Evolutionary conservation across 805 yeast species (phyloP), one percentile per base, ranked within the genome.

Genomic region (Candida ipomoeae): DNA sequence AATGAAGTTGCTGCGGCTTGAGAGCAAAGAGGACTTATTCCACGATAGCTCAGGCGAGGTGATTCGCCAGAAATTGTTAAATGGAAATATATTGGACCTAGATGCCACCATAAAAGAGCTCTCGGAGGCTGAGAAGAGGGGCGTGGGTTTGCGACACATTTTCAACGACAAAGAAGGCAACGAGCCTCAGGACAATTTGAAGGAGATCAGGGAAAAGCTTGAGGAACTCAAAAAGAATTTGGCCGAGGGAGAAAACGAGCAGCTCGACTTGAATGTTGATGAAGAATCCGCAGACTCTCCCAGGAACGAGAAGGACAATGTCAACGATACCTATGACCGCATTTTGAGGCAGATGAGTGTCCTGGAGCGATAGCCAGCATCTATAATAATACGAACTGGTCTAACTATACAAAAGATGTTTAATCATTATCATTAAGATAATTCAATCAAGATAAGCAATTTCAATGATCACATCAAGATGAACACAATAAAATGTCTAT

Each of bases 11-110:
- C 60, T 62, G 57, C 64, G 61, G 50, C 58, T 69, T 23, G 40
- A 48, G 4, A 46, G 53, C 31, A 37, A 48, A 15, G 50, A 45
- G 10, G 44, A 48, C 8, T 32, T 56, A 21, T 48, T 57, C 5
- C 51, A 46, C 3, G 34, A 49, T 6, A 49, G 65, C 15, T 60
- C 70, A 1, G 77, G 77, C 5, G 77, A 73, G 50, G 74, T 71
- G 26, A 68, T 73, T 45, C 60, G 77, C 13, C 55, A 61, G 48
- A 66, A 63, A 50, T 56, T 73, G 33, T 56, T 63, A 35, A 60
- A 63, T 14, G 61, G 65, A 29, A 67, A 67, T 52, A 61, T 70
- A 21, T 55, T 58, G 18, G 75, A 72, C 49, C 59, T 72, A 40
- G 73, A 69, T 44, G 59, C 65, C 41, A 63, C 70, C 21, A 65